Evolutionary conservation across 148 eudicot genomes (phyloP), one percentile per base, ranked within the genome.

Genomic region (Beta vulgaris): DNA sequence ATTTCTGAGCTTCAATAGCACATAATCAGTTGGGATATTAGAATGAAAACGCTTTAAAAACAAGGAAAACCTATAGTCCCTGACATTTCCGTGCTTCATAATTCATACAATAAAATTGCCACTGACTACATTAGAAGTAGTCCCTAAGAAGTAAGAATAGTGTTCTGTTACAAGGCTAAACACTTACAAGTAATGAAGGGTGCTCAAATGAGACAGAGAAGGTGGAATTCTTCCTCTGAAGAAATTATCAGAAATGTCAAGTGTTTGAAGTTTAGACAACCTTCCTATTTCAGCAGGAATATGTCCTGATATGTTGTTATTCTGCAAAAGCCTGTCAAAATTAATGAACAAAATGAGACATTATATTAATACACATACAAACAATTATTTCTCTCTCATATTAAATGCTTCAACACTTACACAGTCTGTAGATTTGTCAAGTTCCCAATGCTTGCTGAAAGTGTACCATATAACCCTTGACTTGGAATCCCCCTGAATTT

Each of bases 381-480:
- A 59, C 39, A 26, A 53, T 19, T 37, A 4, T 43, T 60, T 51
- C 49, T 73, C 69, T 61, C 44, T 76, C 82, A 42, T 55, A 82
- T 34, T 83, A 44, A 79, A 80, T 76, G 79, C 55, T 60, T 42
- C 11, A 62, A 72, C 69, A 84, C 97, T 87, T 82, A 95, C 97
- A 95, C 74, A n/a, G 74, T 83, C 78, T 87, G 93, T 39, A 95
- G 93, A 77, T 92, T 88, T 51, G 97, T 95, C 88, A 95, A 87
- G 77, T 95, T 95, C 67, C 93, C 93, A 49, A 95, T 90, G 73
- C 90, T 90, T 26, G 87, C 84, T 1, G 98, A 95, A 51, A 95
- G 92, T 0, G 51, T 78, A 36, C 97, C 98, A 1, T 91, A 88
- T 74, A 95, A 86, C 43, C 82, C 84, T 76, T 92, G 97, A 83